Evolutionary conservation across 2,329 filamentous ascomycete species (phyloP).

Genomic region (Helicocarpus griseus): DNA sequence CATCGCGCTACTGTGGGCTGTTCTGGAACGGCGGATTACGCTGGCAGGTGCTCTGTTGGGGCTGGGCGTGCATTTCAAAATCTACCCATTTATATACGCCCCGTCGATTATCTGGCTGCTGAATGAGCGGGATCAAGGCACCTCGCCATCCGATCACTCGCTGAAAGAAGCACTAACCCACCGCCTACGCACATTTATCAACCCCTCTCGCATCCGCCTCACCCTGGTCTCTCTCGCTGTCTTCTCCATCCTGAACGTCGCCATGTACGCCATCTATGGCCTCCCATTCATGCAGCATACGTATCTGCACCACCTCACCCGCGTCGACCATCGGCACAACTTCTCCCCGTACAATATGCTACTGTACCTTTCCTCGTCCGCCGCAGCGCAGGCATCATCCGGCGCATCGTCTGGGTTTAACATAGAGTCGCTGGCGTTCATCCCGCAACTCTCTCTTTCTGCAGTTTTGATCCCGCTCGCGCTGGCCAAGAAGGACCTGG

Average conservation of each 20-base stretch:
- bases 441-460: conserved; percentile 77
- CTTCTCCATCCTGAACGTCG: conserved; percentile 62
- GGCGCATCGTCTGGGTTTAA: conserved; percentile 15
- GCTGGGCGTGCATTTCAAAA: conserved; percentile 89
- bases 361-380: conserved; percentile 73
- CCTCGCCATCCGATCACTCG: background rate
- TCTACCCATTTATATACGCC: conserved; percentile 96
- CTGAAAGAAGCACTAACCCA: conserved; percentile 2
- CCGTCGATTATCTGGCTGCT: conserved; percentile 42
- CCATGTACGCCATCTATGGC: conserved; percentile 75
- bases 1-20: conserved; percentile 73
- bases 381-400: conserved; percentile 34
- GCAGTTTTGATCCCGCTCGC: conserved; percentile 64
- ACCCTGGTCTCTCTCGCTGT: conserved; percentile 56
- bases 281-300: conserved; percentile 77
- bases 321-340: conserved; percentile 95
- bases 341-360: conserved; percentile 94
- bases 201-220: conserved; percentile 27
- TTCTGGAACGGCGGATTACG: conserved; percentile 50
- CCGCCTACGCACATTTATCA: conserved; percentile 24
- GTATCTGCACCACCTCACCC: conserved; percentile 83
- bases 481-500: conserved; percentile 70
- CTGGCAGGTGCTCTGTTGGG: conserved; percentile 70
- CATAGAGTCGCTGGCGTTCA: conserved; percentile 74
- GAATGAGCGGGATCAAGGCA: conserved; percentile 14